Base-by-base conservation (phyloP, 306 rosid species). In the Gastrolobium bilobum region DNA sequence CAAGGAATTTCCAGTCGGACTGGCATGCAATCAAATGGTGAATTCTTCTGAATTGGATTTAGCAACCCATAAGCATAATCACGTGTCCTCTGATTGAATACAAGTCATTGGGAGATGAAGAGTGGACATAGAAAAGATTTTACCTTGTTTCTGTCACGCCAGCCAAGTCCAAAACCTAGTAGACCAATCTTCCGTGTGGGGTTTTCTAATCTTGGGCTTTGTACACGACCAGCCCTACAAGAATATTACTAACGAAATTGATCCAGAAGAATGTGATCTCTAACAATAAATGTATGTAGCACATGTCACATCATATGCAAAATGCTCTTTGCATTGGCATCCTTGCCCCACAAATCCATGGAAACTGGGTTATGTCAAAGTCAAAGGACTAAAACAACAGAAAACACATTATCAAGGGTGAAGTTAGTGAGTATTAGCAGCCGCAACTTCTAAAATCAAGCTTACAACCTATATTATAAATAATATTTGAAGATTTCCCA, bases 71-170 rank as follows among this genome's bases (percentile, higher is more conserved):
- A 59, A 63, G 59, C 7, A 67, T 48, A 81, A 51, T 73, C 44
- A 50, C 7, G 3, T 6, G 33, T 39, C 29, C 33, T 65, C 53
- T 72, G 70, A 56, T 50, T 43, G 58, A 85, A 76, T 79, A 43
- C 61, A 47, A 4, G 77, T 60, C 53, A 54, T 13, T 7, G 58
- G 62, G 51, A 30, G 37, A 76, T 43, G 34, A 5, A 60, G 54
- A 56, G 58, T 6, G 75, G 71, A 33, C 71, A 39, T 4, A 46
- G 50, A 76, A 47, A 70, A 75, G 44, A 75, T 58, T 50, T 85
- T 81, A 95, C 99, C 99, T 88, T 92, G 86, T 74, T 88, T 85
- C 82, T 87, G 80, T 94, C 99, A 62, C 97, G 97, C 98, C 98
- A 95, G 51, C 99, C 97, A 43, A 91, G 88, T 83, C 92, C 95